Conservation (phyloP, 2,329 filamentous ascomycete species). For the Fusarium pseudograminearum region DNA sequence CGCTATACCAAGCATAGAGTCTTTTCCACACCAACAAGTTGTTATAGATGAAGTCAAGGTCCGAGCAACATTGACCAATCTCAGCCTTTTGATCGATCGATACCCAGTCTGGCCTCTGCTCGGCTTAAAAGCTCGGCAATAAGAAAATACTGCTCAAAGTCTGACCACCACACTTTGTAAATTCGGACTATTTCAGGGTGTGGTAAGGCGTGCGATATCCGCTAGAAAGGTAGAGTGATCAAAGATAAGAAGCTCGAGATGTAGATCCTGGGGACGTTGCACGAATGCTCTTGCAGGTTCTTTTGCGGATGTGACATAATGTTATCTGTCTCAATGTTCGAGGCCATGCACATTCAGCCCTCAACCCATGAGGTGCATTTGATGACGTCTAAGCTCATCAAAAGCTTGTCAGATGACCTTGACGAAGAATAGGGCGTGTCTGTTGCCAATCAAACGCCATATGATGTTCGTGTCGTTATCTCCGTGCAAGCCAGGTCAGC, state of each 20-base stretch:
- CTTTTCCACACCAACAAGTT: constrained; percentile 10
- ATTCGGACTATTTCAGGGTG: background rate
- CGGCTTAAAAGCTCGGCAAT: constrained; percentile 21
- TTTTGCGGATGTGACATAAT: constrained; percentile 3
- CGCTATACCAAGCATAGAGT: constrained; percentile 22
- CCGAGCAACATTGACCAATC: constrained; percentile 9
- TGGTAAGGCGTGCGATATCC: constrained; percentile 8
- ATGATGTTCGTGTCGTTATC: constrained; percentile 10
- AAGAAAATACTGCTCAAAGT: constrained; percentile 11
- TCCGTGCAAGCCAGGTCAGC: background rate
- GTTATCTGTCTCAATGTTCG: constrained; percentile 5
- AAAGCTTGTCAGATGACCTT: constrained; percentile 33
- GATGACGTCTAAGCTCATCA: constrained; percentile 21
- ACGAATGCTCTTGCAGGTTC: constrained; percentile 13
- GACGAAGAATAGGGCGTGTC: background rate
- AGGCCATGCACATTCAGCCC: constrained; percentile 3
- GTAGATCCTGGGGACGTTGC: constrained; percentile 9
- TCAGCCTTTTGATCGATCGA: constrained; percentile 10
- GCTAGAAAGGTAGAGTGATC: background rate
- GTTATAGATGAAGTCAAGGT: constrained; percentile 2
- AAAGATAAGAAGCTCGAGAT: constrained; percentile 14
- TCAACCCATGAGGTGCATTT: background rate
- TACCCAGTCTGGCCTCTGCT: constrained; percentile 22
- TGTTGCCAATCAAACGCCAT: constrained; percentile 1
- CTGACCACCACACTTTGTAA: constrained; percentile 26